Percentiles rank a stretch among this genome's conserved stretches.
These are phyloP conservation scores for Nepenthes mirabilis DNA, from an alignment of 148 eudicot species.

Conservation along the genomic window DNA sequence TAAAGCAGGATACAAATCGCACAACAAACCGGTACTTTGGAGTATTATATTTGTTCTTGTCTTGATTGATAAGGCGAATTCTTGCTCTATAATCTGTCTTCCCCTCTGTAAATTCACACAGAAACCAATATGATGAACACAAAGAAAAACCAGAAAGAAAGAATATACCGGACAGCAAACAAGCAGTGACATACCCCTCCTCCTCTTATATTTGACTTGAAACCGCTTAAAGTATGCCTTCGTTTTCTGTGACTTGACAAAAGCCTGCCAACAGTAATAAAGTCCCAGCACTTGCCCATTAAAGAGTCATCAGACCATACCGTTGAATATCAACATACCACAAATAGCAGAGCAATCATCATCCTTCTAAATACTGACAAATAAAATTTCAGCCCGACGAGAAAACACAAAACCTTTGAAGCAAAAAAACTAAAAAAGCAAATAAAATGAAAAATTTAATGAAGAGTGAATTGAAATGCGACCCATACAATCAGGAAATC, in stretches of 20 bases:
- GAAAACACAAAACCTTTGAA: too few species aligned
- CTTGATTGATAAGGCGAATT: constrained; percentile 60
- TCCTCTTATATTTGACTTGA: constrained; percentile 77
- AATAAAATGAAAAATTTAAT: too few species aligned
- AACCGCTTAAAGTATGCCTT: constrained; percentile 65
- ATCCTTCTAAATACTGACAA: too few species aligned
- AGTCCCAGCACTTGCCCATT: too few species aligned
- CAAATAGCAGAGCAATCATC: too few species aligned
- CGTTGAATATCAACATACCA: too few species aligned
- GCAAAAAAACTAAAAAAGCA: too few species aligned
- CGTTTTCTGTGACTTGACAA: constrained; percentile 47
- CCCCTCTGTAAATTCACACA: constrained; percentile 35
- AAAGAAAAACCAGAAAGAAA: background rate
- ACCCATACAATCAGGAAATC: too few species aligned
- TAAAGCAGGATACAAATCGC: constrained; percentile 47
- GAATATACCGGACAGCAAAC: background rate
- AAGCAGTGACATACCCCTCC: constrained; percentile 34
- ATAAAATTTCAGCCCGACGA: too few species aligned
- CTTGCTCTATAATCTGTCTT: constrained; percentile 93
- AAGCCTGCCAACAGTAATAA: constrained; percentile 22
- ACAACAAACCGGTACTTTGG: constrained; percentile 74
- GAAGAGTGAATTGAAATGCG: too few species aligned
- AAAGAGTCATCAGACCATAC: too few species aligned
- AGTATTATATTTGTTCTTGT: constrained; percentile 89
- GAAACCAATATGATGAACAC: background rate